phyloP scores from a whole-genome alignment of 129 eudicot species.

The Smallanthus sonchifolius region DNA sequence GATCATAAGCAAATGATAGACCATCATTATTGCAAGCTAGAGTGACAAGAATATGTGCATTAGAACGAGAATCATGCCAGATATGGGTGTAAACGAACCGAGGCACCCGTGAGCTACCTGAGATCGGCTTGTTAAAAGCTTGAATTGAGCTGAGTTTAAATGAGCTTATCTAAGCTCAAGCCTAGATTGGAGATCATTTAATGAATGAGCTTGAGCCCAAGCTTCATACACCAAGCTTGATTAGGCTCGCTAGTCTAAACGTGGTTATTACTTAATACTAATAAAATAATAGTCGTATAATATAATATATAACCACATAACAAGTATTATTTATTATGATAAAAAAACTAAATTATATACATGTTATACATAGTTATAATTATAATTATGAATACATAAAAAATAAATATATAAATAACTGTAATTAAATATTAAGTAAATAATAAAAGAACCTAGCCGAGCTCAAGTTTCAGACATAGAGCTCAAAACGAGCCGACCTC shows the following conservation, averaged over 20 bases:
- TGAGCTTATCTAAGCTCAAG: background rate
- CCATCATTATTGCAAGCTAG: background rate
- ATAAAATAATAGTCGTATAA: no score
- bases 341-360: no score
- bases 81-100: background rate
- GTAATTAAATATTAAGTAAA: background rate
- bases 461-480: background rate
- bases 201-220: background rate
- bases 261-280: background rate
- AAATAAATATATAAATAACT: no score
- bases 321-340: no score
- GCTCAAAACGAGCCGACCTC: background rate
- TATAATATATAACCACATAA: no score
- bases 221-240: background rate
- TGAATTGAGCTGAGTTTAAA: background rate
- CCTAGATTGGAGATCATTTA: background rate
- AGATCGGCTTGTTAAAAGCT: background rate
- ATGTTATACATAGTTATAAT: no score
- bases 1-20: background rate
- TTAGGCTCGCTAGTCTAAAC: background rate
- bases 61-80: background rate
- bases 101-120: background rate
- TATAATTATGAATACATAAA: background rate
- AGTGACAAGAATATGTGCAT: background rate
- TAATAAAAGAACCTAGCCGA: background rate